Evolutionary conservation across 2,329 filamentous ascomycete genomes (phyloP).

Genomic region (Diplocarpon rosae): DNA sequence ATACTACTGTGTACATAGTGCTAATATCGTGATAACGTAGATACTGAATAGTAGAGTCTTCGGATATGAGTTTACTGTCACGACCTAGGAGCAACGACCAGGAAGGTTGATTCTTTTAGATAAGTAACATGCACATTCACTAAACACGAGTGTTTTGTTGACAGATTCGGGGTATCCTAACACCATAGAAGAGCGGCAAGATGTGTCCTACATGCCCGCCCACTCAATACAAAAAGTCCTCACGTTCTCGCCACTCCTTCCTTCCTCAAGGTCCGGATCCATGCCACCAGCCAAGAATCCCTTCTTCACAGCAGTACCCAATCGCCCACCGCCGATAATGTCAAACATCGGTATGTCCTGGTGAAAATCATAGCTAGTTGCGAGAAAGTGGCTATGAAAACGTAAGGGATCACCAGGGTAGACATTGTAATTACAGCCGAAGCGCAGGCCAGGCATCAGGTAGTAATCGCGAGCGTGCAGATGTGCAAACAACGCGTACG

Average conservation of each 20-base stretch:
- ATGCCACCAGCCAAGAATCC: slow-evolving; percentile 76
- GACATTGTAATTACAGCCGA: slow-evolving; percentile 87
- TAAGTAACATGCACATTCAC: not conserved
- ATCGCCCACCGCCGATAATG: slow-evolving; percentile 71
- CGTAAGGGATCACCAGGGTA: slow-evolving; percentile 92
- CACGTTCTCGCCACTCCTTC: slow-evolving; percentile 34
- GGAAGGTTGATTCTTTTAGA: too few species aligned
- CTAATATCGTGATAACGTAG: too few species aligned
- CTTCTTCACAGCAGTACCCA: slow-evolving; percentile 95
- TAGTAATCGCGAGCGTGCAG: slow-evolving; percentile 73
- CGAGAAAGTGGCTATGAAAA: slow-evolving; percentile 91
- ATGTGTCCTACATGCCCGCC: slow-evolving; percentile 66
- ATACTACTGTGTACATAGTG: too few species aligned
- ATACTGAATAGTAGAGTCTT: too few species aligned
- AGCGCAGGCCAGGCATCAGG: slow-evolving; percentile 83
- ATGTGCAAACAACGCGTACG: slow-evolving; percentile 69
- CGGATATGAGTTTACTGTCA: too few species aligned
- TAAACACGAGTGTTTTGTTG: too few species aligned
- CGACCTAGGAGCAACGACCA: too few species aligned
- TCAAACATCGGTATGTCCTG: slow-evolving; percentile 77
- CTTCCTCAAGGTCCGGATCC: slow-evolving; percentile 28
- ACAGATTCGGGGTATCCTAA: too few species aligned
- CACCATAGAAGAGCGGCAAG: too few species aligned
- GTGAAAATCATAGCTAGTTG: slow-evolving; percentile 76
- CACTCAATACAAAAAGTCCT: slow-evolving; percentile 82